Conservation (phyloP, 345 rosid genomes). For the Eucalyptus marginata region DNA sequence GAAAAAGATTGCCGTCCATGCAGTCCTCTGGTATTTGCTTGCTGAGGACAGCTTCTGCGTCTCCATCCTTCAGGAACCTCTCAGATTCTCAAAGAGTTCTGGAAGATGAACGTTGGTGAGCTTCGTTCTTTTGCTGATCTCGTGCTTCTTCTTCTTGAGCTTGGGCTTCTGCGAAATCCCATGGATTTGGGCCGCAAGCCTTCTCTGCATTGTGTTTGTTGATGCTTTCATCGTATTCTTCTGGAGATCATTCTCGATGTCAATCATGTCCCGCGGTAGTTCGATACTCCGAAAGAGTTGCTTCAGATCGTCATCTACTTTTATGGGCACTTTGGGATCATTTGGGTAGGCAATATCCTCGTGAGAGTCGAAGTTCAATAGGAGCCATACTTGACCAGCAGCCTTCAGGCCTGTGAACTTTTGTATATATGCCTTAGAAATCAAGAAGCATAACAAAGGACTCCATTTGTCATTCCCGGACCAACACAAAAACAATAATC, state of each 20-base stretch:
- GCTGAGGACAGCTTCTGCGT: not conserved
- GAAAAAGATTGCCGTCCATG: not conserved
- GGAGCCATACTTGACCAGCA: conserved; percentile 49
- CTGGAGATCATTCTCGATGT: conserved; percentile 61
- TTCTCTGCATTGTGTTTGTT: conserved; percentile 56
- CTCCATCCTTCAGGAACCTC: not conserved
- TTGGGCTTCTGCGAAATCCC: conserved; percentile 43
- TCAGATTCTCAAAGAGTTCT: conserved; percentile 41
- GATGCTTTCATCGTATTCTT: conserved; percentile 67
- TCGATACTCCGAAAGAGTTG: conserved; percentile 39
- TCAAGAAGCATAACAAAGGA: not conserved
- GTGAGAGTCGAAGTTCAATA: conserved; percentile 52
- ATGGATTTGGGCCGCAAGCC: conserved; percentile 57
- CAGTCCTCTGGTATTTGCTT: not conserved
- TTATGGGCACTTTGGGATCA: conserved; percentile 50
- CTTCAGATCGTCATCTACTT: conserved; percentile 61
- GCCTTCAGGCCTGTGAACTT: conserved; percentile 37
- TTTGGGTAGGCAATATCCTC: conserved; percentile 79
- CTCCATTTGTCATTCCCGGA: not conserved
- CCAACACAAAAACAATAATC: not conserved
- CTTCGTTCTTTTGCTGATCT: conserved; percentile 69
- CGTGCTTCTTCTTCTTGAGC: conserved; percentile 58
- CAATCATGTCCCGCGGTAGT: conserved; percentile 54
- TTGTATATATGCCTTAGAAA: not conserved
- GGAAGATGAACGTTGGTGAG: conserved; percentile 79